Percentiles rank a stretch among this genome's conserved stretches.
Conservation (phyloP, 176 grass and related monocot species). For the Ensete ventricosum region DNA sequence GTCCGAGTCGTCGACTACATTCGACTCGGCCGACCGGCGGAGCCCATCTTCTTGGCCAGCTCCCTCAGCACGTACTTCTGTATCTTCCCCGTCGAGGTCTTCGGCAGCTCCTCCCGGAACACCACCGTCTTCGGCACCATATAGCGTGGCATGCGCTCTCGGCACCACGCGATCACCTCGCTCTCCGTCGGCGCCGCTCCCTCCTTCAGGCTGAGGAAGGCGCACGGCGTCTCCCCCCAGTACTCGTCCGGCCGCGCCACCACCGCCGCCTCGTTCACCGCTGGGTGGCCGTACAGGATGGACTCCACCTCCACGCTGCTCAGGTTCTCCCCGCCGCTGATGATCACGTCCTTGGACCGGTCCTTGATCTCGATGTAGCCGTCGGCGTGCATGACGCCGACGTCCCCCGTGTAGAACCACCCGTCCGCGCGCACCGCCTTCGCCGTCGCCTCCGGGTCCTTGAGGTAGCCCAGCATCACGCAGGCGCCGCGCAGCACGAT, state of each 20-base stretch:
- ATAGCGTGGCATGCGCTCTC: constrained; percentile 65
- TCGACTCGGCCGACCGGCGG: constrained; percentile 18
- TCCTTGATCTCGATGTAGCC: constrained; percentile 80
- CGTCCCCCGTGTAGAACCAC: constrained; percentile 87
- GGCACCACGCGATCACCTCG: constrained; percentile 58
- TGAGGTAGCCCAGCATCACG: constrained; percentile 58
- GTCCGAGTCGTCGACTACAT: constrained; percentile 24
- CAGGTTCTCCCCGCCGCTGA: constrained; percentile 88
- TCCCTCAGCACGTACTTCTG: constrained; percentile 55
- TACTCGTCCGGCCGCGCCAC: constrained; percentile 63
- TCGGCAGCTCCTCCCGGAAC: constrained; percentile 48
- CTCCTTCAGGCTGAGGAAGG: constrained; percentile 56
- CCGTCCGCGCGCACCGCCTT: constrained; percentile 37
- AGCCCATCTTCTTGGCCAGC: constrained; percentile 49
- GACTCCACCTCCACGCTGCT: constrained; percentile 93
- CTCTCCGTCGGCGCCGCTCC: constrained; percentile 27
- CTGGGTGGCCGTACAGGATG: constrained; percentile 56
- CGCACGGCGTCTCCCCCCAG: constrained; percentile 90
- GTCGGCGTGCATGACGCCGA: constrained; percentile 67
- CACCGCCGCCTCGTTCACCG: constrained; percentile 61
- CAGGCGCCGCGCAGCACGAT: constrained; percentile 55
- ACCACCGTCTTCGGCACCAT: constrained; percentile 76
- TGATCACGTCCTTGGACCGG: constrained; percentile 92
- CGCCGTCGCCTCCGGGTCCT: constrained; percentile 29
- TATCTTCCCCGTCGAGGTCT: constrained; percentile 81